Evolutionary conservation across 2,329 filamentous ascomycete genomes (phyloP).

Genomic region (Coleophoma eucalyptorum): DNA sequence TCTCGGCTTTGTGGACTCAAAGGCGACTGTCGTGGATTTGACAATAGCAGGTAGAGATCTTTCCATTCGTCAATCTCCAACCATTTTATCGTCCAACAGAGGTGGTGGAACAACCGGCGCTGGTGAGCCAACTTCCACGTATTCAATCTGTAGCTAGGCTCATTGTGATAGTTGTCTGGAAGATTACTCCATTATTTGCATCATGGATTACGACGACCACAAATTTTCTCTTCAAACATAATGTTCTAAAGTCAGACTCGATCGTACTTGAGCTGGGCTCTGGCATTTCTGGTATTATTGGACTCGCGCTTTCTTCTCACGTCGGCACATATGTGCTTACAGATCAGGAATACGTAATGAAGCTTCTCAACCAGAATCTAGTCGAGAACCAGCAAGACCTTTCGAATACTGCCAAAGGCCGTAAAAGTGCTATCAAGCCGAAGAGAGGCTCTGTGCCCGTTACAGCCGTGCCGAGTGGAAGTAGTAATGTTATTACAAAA

Average conservation of each 20-base stretch:
- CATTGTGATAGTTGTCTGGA: conserved; percentile 71
- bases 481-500: conserved; percentile 47
- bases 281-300: conserved; percentile 79
- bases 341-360: conserved; percentile 82
- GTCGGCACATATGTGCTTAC: conserved; percentile 70
- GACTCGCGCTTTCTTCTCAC: conserved; percentile 59
- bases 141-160: not conserved
- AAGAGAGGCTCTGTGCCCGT: conserved; percentile 9
- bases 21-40: conserved; percentile 61
- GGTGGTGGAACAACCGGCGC: conserved; percentile 72
- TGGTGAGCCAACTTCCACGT: conserved; percentile 34
- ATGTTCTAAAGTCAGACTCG: conserved; percentile 50
- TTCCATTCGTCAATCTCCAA: conserved; percentile 78
- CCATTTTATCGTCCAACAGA: conserved; percentile 73
- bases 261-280: conserved; percentile 80
- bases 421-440: conserved; percentile 17
- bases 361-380: conserved; percentile 74
- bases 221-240: conserved; percentile 59
- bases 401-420: conserved; percentile 9
- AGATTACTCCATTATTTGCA: conserved; percentile 79
- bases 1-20: conserved; percentile 80
- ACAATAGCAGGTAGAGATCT: conserved; percentile 67
- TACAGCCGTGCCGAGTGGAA: not conserved
- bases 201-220: conserved; percentile 65
- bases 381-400: conserved; percentile 45